Evolutionary conservation across 2,329 filamentous ascomycete species (phyloP), one percentile per base, ranked within the genome.

Genomic region (Arthrobotrys sinensis): DNA sequence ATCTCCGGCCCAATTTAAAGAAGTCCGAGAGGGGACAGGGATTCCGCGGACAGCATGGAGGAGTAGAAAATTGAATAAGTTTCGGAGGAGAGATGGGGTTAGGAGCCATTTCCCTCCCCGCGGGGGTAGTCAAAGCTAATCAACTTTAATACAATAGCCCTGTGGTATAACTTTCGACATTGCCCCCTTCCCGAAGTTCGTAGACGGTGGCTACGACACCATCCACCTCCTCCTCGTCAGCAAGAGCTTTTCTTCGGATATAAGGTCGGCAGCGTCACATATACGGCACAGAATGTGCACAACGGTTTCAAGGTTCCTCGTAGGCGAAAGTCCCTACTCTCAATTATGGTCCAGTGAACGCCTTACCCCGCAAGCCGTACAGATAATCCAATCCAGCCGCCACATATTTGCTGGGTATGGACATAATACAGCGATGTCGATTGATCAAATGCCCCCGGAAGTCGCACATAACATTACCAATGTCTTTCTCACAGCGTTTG

Each of bases 341-440:
- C 60, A 64, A 43, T 32, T 14, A 0, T 71, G 38, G 34, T 6
- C 46, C 3, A 2, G 0, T 2, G 19, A 10, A 0, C 4, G 40
- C 4, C 7, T 50, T 4, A 71, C 57, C 12, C 67, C 57, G 0
- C 1, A 63, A 5, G n/a, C 45, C 1, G 21, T 64, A 1, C 34
- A 53, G 8, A 10, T 71, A 16, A 71, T 71, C 11, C 32, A 14
- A 19, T 64, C 55, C 0, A 19, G 32, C 4, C 53, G 67, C 12
- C 67, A 71, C 24, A 71, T 71, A 8, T 71, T 71, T 21, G 67
- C 55, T 0, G 67, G 67, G 1, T 71, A 64, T 12, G 57, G 45
- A 1, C 55, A 55, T 12, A 71, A 71, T 6, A 53, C 67, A 8
- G 36, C 34, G 1, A 14, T 34, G 1, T 32, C 67, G 3, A 46